Conservation (phyloP, 106 monocot species). For the Acanthochlamys bracteata region DNA sequence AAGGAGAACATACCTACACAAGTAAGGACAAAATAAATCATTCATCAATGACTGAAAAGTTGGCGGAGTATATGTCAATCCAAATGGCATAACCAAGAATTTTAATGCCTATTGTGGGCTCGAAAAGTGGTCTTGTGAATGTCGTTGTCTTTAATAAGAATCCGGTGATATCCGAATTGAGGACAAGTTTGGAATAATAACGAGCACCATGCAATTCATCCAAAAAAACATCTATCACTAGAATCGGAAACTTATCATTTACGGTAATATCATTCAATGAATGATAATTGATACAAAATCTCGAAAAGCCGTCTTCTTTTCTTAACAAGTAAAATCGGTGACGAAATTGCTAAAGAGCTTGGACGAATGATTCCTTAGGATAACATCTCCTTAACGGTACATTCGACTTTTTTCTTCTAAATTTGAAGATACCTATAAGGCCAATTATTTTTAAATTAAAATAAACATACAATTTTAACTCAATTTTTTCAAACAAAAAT, state of each 20-base stretch:
- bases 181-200: not conserved
- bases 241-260: conserved; percentile 1
- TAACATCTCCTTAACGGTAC: not conserved
- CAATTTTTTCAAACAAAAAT: too few species aligned
- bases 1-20: not conserved
- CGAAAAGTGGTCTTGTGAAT: not conserved
- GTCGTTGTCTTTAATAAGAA: not conserved
- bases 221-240: not conserved
- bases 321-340: not conserved
- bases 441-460: too few species aligned
- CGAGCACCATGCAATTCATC: conserved; percentile 2
- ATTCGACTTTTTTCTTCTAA: not conserved
- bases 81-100: conserved; percentile 4
- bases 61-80: not conserved
- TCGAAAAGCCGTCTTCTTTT: not conserved
- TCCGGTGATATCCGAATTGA: not conserved
- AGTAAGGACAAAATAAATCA: not conserved
- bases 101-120: not conserved
- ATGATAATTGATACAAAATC: not conserved
- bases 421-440: not conserved
- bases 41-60: conserved; percentile 1
- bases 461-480: too few species aligned
- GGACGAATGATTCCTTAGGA: not conserved
- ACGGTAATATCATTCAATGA: not conserved
- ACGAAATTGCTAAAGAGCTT: not conserved